Evolutionary conservation across 768 basidiomycete genomes (phyloP), one percentile per base, ranked within the genome.

Genomic region (Tricholoma hemisulphureum): DNA sequence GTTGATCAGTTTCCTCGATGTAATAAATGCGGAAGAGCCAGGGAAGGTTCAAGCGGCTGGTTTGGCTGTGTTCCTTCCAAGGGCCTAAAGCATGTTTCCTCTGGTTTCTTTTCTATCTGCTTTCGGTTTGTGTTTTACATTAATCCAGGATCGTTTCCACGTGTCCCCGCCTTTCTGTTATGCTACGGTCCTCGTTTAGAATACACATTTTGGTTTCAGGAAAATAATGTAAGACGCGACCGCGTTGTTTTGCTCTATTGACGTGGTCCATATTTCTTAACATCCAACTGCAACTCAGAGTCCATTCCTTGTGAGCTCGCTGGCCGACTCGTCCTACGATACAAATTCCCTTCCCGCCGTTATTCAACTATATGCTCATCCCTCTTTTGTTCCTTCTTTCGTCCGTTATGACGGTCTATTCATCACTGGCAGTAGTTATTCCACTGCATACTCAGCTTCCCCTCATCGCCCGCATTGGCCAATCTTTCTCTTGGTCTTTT

Each of bases 21-120:
- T 83, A 55, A 77, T 99, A 69, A 89, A 89, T 69, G 75, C 75
- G 32, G 84, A 92, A 73, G 82, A 87, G 53, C 88, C 94, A 26
- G 84, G 76, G 29, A 91, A 89, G 73, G 81, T 98, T 29, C 87
- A 88, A 66, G 91, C 88, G 5, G 86, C 91, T 6, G 94, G 94
- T 24, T 75, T 95, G 65, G 69, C 72, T 11, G 71, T 74, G 16
- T 84, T 81, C 71, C 77, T 89, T 29, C 74, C 78, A 24, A 75
- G 76, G 58, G 74, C 71, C 58, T 83, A 68, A 69, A 51, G n/a
- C 52, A 48, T 62, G 56, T 56, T 57, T 34, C 57, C 53, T 54
- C 62, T 53, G 59, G 57, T 63, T 56, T 49, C 58, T 63, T 5
- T 53, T 9, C 4, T 39, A 39, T 59, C 34, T 56, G 39, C 61